Base-by-base conservation (phyloP, 805 yeast species). In the Wickerhamiella qilinensis region DNA sequence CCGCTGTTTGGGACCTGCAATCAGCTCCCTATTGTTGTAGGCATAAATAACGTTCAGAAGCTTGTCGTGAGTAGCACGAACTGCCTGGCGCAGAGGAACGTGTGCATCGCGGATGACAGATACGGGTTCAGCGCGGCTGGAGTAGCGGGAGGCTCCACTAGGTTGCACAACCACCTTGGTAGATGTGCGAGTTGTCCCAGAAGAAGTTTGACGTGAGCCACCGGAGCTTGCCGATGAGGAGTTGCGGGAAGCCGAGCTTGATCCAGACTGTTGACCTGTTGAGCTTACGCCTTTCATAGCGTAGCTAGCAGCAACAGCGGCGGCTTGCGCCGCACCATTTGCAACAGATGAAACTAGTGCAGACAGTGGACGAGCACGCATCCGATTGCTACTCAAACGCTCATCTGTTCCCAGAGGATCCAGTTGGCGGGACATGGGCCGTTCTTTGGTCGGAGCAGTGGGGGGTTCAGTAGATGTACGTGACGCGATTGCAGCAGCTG, bases 381-480 rank as follows among this genome's bases (percentile, higher is more conserved):
- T n/a, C n/a, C n/a, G n/a, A n/a, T n/a, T n/a, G n/a, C n/a, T n/a
- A n/a, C n/a, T n/a, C n/a, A n/a, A n/a, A n/a, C n/a, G n/a, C n/a
- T n/a, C n/a, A n/a, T n/a, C n/a, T n/a, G n/a, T n/a, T n/a, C n/a
- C n/a, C n/a, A n/a, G n/a, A n/a, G n/a, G n/a, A n/a, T n/a, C n/a
- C n/a, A n/a, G n/a, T n/a, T n/a, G n/a, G n/a, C n/a, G n/a, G n/a
- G n/a, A n/a, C n/a, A n/a, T n/a, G n/a, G n/a, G n/a, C n/a, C n/a
- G n/a, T n/a, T n/a, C n/a, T n/a, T n/a, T n/a, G n/a, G n/a, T n/a
- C n/a, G n/a, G 25, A 6, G 25, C 25, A 11, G 25, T 6, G 4
- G 15, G n/a, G 20, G 15, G 37, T 30, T 34, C 30, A 4, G 41
- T 39, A 3, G 41, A 39, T 9, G 41, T 39, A 11, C 41, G 41